Percentiles rank a stretch among this genome's conserved stretches.
Conservation (phyloP, 495 filamentous ascomycete species). For the Penicillium lagena region DNA sequence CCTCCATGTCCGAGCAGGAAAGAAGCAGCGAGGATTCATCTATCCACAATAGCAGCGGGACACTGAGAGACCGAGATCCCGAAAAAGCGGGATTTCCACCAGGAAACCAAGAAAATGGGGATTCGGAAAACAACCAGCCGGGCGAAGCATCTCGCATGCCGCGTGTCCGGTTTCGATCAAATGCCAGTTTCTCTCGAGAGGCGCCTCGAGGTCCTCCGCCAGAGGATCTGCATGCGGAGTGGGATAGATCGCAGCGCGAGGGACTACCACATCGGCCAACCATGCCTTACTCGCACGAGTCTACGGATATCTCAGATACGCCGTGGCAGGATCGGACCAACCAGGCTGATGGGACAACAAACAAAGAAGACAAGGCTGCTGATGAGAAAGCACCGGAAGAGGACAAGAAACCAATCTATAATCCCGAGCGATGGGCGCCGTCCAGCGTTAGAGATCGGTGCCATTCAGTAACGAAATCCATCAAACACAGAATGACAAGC, state of each 20-base stretch:
- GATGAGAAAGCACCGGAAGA: neutral
- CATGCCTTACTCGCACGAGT: slow-evolving; percentile 10
- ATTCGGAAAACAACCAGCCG: neutral
- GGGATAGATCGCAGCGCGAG: slow-evolving; percentile 2
- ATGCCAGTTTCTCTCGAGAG: neutral
- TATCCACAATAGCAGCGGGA: too few species aligned
- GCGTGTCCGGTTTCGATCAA: slow-evolving; percentile 16
- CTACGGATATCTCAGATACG: slow-evolving; percentile 10
- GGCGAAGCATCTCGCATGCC: neutral
- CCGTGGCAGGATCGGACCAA: slow-evolving; percentile 4
- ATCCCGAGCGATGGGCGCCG: neutral
- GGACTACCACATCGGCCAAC: slow-evolving; percentile 7
- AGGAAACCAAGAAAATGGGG: neutral
- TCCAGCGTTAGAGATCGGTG: neutral
- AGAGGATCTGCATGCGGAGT: slow-evolving; percentile 2
- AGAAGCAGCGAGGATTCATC: too few species aligned
- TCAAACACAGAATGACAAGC: slow-evolving; percentile 2
- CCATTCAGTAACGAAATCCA: neutral
- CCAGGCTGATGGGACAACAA: neutral
- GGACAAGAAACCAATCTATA: neutral
- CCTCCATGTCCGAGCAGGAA: too few species aligned
- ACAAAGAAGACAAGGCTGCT: neutral
- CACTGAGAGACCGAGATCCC: too few species aligned
- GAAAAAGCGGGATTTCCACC: neutral
- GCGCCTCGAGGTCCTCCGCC: neutral